Evolutionary conservation across 2,329 filamentous ascomycete species (phyloP).

Genomic region (Diaporthe sp.): DNA sequence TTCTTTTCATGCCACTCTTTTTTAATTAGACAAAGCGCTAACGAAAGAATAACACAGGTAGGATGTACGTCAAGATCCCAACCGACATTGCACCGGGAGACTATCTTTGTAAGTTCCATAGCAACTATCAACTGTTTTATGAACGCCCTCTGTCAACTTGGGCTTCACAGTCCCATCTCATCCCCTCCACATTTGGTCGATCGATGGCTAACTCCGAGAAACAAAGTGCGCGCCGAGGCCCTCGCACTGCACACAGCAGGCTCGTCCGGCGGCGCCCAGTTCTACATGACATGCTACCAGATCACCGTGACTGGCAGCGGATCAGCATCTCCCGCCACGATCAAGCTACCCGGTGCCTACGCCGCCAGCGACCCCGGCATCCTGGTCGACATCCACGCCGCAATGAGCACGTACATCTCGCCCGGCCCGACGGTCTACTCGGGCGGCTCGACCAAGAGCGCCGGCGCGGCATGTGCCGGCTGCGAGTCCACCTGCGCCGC

Average conservation of each 20-base stretch:
- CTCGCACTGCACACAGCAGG: slow-evolving; percentile 62
- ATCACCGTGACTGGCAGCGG: slow-evolving; percentile 49
- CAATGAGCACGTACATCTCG: slow-evolving; percentile 55
- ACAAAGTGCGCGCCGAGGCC: slow-evolving; percentile 59
- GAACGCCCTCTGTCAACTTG: no score
- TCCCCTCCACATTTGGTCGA: not conserved
- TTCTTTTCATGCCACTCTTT: no score
- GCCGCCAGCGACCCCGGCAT: slow-evolving; percentile 60
- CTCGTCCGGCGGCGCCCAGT: slow-evolving; percentile 50
- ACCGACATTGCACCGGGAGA: slow-evolving; percentile 51
- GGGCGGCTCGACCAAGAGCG: slow-evolving; percentile 55
- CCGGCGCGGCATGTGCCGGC: slow-evolving; percentile 56
- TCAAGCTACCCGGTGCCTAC: slow-evolving; percentile 60
- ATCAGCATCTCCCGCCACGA: slow-evolving; percentile 48
- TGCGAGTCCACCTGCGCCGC: slow-evolving; percentile 56
- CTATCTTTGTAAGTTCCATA: slow-evolving; percentile 50
- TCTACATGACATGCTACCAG: slow-evolving; percentile 58
- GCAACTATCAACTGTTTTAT: not conserved
- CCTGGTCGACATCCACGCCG: slow-evolving; percentile 61
- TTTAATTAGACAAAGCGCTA: not conserved
- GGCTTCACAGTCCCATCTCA: not conserved
- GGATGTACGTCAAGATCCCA: slow-evolving; percentile 54
- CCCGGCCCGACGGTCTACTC: slow-evolving; percentile 59
- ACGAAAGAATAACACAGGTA: slow-evolving; percentile 42
- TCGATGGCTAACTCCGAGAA: not conserved